Conservation (phyloP, 2,329 filamentous ascomycete species). For the Gaeumannomyces tritici region DNA sequence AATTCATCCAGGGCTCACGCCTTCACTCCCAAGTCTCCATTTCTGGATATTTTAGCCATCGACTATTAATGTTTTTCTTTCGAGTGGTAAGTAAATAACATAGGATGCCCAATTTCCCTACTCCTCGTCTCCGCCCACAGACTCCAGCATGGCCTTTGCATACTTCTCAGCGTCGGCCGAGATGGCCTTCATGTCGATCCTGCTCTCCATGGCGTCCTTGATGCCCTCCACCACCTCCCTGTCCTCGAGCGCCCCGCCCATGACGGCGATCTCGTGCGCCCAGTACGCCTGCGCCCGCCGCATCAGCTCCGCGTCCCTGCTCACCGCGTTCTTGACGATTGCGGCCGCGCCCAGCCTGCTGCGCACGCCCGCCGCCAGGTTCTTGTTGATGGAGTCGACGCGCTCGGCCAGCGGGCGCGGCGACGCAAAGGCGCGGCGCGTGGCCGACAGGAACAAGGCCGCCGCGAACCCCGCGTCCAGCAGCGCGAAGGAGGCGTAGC, state of each 20-base stretch:
- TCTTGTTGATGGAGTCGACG: conserved; percentile 47
- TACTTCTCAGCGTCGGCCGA: conserved; percentile 55
- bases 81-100: too few species aligned
- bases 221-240: conserved; percentile 64
- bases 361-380: conserved; percentile 45
- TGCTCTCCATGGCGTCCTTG: conserved; percentile 52
- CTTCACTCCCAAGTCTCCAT: too few species aligned
- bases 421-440: conserved; percentile 65
- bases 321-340: conserved; percentile 70
- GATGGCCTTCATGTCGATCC: conserved; percentile 53
- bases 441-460: conserved; percentile 66
- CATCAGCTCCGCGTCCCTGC: conserved; percentile 64
- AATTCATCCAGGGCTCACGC: too few species aligned
- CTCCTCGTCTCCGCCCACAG: neutral
- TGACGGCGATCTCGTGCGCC: conserved; percentile 64
- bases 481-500: conserved; percentile 52
- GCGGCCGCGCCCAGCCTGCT: conserved; percentile 63
- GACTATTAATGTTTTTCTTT: too few species aligned
- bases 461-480: conserved; percentile 56
- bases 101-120: neutral
- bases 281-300: conserved; percentile 64
- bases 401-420: conserved; percentile 55
- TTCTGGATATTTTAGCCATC: too few species aligned
- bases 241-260: conserved; percentile 70
- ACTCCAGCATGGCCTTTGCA: conserved; percentile 18